These are phyloP conservation scores for Chlamydomonas incerta DNA, from an alignment of 139 green algal genomes.

Conservation along the genomic window DNA sequence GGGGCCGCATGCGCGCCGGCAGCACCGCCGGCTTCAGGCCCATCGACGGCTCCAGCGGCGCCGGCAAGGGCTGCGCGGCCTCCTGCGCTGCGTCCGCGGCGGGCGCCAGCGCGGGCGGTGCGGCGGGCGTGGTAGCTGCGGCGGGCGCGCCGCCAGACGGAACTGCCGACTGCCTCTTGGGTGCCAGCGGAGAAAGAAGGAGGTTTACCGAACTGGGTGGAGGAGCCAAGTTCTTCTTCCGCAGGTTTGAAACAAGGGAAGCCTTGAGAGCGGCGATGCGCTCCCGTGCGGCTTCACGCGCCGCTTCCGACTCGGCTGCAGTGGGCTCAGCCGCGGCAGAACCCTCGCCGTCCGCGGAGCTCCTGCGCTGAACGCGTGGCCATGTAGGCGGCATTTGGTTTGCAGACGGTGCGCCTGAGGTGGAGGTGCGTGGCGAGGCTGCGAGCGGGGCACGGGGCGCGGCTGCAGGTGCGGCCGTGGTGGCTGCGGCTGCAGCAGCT, in stretches of 20 bases:
- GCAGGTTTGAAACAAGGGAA: neutral
- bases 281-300: too few species aligned
- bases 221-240: neutral
- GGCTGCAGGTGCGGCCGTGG: too few species aligned
- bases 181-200: neutral
- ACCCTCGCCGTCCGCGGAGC: too few species aligned
- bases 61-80: neutral
- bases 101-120: neutral
- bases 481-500: too few species aligned
- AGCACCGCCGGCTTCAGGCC: too few species aligned
- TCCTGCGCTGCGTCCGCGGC: neutral
- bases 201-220: neutral
- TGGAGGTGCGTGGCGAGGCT: too few species aligned
- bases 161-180: neutral
- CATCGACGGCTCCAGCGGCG: too few species aligned
- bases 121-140: neutral
- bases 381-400: too few species aligned
- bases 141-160: neutral
- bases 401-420: too few species aligned
- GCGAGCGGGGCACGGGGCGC: too few species aligned
- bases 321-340: neutral
- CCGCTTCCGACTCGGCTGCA: neutral
- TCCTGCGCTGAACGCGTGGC: too few species aligned
- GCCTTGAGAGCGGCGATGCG: neutral
- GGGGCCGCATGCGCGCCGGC: too few species aligned